phyloP scores from a whole-genome alignment of 108 stramenopile species.

The Skeletonema menzelii region DNA sequence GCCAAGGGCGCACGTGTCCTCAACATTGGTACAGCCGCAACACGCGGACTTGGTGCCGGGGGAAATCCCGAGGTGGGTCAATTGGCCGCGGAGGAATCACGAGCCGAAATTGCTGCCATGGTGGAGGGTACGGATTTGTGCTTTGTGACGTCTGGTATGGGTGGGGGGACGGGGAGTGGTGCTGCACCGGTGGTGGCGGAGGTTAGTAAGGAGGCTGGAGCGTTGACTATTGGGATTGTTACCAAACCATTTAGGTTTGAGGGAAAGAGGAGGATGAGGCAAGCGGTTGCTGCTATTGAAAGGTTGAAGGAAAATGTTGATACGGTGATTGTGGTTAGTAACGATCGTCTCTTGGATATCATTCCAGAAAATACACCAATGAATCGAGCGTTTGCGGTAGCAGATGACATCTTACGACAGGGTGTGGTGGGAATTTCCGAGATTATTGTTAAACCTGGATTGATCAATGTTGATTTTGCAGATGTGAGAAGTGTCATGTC shows the following conservation, averaged over 20 bases:
- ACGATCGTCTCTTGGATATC: slow-evolving; percentile 91
- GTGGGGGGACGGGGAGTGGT: slow-evolving; percentile 89
- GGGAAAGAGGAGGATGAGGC: slow-evolving; percentile 84
- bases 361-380: slow-evolving; percentile 91
- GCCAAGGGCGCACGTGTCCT: slow-evolving; percentile 63
- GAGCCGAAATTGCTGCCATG: slow-evolving; percentile 71
- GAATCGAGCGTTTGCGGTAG: slow-evolving; percentile 87
- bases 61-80: slow-evolving; percentile 87
- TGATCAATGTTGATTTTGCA: slow-evolving; percentile 95
- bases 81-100: slow-evolving; percentile 81
- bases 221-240: slow-evolving; percentile 83
- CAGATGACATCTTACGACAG: slow-evolving; percentile 91
- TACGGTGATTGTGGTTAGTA: slow-evolving; percentile 92
- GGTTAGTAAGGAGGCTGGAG: slow-evolving; percentile 77
- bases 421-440: slow-evolving; percentile 92
- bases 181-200: slow-evolving; percentile 87
- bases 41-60: slow-evolving; percentile 88
- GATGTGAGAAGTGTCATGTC: slow-evolving; percentile 92
- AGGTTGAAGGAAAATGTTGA: slow-evolving; percentile 78
- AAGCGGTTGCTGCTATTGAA: slow-evolving; percentile 82
- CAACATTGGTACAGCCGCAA: slow-evolving; percentile 84
- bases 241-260: slow-evolving; percentile 93
- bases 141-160: slow-evolving; percentile 90
- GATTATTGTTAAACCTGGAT: slow-evolving; percentile 89
- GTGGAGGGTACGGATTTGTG: slow-evolving; percentile 85